Base-by-base conservation (phyloP, 2,329 filamentous ascomycete species). In the Fusarium tuaranense region DNA sequence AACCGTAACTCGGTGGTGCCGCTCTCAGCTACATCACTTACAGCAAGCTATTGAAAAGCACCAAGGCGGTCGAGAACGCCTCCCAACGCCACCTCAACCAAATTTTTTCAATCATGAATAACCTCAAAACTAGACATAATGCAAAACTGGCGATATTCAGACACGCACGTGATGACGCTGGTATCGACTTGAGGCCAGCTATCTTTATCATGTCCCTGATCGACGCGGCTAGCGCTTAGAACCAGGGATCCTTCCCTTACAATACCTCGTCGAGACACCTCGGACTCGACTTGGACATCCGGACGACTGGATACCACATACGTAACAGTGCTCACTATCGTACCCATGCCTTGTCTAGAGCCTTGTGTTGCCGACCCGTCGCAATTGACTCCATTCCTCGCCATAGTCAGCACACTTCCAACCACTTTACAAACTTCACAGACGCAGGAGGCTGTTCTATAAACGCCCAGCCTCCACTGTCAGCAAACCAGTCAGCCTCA, bases 151-250 rank as follows among this genome's bases (percentile, higher is more conserved):
- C 46, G 32, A 27, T 44, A 27, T 41, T 60, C 20, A 34, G 41
- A 30, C 44, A 53, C 44, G n/a, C 27, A 34, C 34, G 22, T 36
- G 34, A 58, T 53, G 7, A 16, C 8, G 7, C 7, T 9, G 13
- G 14, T n/a, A 16, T 60, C 9, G 22, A 14, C 46, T 32, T 20
- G 34, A 44, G 46, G 20, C 32, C 46, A 61, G 30, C 39, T 46
- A 27, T 25, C 41, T 22, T 22, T 14, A 55, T 63, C 72, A 53
- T 67, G 73, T 75, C 69, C 73, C 70, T 75, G 73, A 75, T 75
- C 70, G 73, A 63, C 73, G 44, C 57, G 18, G 51, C 68, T 76
- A 65, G 73, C 73, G 73, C 73, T 69, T 71, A 74, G 38, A 41
- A 59, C 36, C 60, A 70, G 57, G 63, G 72, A 53, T 68, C 66